Percentiles rank a stretch among this genome's conserved stretches.
Evolutionary conservation across 495 filamentous ascomycete species (phyloP).

Genomic region (Aspergillus diversus): DNA sequence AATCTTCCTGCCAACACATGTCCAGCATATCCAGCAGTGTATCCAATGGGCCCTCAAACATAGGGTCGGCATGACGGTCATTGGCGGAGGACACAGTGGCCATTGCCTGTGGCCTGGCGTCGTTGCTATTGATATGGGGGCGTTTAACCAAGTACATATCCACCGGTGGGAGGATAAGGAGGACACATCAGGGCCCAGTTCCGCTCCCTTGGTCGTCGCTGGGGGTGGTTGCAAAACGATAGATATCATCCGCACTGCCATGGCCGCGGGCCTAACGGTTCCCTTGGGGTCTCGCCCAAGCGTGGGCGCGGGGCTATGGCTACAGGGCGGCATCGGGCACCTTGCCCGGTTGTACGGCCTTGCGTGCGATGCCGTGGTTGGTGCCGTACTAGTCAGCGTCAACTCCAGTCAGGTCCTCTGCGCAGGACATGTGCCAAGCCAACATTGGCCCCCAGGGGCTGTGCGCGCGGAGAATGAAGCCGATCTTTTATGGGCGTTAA

Average conservation of each 20-base stretch:
- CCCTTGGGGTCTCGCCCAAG: slow-evolving; percentile 64
- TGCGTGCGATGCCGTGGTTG: slow-evolving; percentile 62
- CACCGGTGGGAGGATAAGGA: slow-evolving; percentile 32
- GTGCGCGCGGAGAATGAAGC: slow-evolving; percentile 50
- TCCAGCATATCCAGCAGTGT: slow-evolving; percentile 58
- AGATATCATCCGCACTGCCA: slow-evolving; percentile 57
- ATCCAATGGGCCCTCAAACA: slow-evolving; percentile 63
- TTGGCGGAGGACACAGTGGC: slow-evolving; percentile 64
- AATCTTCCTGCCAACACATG: slow-evolving; percentile 51
- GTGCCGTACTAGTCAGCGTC: slow-evolving; percentile 61
- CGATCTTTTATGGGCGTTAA: slow-evolving; percentile 64
- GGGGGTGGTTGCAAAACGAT: slow-evolving; percentile 59
- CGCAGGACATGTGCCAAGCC: slow-evolving; percentile 55
- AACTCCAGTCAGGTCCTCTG: slow-evolving; percentile 51
- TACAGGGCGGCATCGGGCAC: slow-evolving; percentile 69
- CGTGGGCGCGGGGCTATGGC: slow-evolving; percentile 63
- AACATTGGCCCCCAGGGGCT: slow-evolving; percentile 51
- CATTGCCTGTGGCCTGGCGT: slow-evolving; percentile 60
- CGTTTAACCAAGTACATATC: slow-evolving; percentile 58
- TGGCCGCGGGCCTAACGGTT: slow-evolving; percentile 55
- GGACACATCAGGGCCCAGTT: slow-evolving; percentile 15
- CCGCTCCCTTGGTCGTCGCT: slow-evolving; percentile 49
- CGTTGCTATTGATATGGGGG: slow-evolving; percentile 60
- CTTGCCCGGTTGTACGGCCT: slow-evolving; percentile 60
- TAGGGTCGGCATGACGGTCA: slow-evolving; percentile 49